Conservation (phyloP, 2,329 filamentous ascomycete genomes). For the Ramularia endophylla region DNA sequence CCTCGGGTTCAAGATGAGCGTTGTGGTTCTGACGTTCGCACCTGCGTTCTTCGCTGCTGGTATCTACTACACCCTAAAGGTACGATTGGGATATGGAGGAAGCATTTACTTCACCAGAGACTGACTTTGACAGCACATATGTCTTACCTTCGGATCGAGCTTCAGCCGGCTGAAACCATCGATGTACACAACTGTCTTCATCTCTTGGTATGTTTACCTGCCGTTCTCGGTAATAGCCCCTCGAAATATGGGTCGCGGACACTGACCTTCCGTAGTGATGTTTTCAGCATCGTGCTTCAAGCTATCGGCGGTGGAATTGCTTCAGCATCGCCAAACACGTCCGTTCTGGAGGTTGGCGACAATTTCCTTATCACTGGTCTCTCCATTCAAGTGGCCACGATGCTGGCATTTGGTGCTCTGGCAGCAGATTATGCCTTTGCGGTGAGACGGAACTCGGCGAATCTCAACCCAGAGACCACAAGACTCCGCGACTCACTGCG, state of each 20-base stretch:
- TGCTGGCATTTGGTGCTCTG: slow-evolving; percentile 43
- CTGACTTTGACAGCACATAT: slow-evolving; percentile 29
- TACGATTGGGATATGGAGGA: slow-evolving; percentile 16
- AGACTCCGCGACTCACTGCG: slow-evolving; percentile 31
- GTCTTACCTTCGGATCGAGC: slow-evolving; percentile 35
- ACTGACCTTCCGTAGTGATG: slow-evolving; percentile 32
- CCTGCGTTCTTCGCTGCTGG: slow-evolving; percentile 42
- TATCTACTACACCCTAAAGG: slow-evolving; percentile 36
- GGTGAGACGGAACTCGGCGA: slow-evolving; percentile 13
- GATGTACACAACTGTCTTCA: slow-evolving; percentile 51
- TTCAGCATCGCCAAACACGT: slow-evolving; percentile 41
- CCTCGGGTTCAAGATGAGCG: slow-evolving; percentile 38
- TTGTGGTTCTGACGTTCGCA: slow-evolving; percentile 39
- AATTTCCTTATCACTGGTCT: slow-evolving; percentile 55
- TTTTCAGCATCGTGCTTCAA: slow-evolving; percentile 54
- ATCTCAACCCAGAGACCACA: slow-evolving; percentile 21
- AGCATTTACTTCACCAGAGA: neutral
- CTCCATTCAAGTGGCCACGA: slow-evolving; percentile 50
- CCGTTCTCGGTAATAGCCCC: no score
- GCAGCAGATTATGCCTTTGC: slow-evolving; percentile 33
- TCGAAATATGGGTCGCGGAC: no score
- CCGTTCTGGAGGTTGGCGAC: slow-evolving; percentile 44
- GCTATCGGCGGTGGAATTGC: slow-evolving; percentile 54
- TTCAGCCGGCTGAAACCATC: slow-evolving; percentile 24
- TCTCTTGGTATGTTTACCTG: slow-evolving; percentile 35